These are phyloP conservation scores for Penicillium occitanis DNA, from an alignment of 2,329 filamentous ascomycete species.

Conservation along the genomic window DNA sequence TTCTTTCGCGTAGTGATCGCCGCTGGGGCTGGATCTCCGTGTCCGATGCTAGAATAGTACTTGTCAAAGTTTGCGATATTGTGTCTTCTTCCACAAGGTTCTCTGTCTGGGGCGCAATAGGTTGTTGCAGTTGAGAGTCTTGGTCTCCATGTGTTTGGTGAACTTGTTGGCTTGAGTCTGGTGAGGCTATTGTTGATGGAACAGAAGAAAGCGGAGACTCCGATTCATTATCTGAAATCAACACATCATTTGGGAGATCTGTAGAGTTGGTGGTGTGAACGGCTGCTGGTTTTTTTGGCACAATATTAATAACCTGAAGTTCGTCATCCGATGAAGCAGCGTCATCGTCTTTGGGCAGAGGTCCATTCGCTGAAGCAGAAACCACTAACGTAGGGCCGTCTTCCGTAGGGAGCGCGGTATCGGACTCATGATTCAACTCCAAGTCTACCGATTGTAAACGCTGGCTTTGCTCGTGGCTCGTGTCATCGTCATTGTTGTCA, in stretches of 20 bases:
- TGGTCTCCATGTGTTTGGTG: slow-evolving; percentile 13
- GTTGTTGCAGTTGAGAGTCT: neutral
- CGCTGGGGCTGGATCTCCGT: slow-evolving; percentile 32
- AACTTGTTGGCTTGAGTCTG: slow-evolving; percentile 24
- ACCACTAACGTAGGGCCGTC: neutral
- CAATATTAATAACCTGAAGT: slow-evolving; percentile 32
- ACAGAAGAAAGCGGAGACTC: slow-evolving; percentile 41
- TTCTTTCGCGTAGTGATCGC: slow-evolving; percentile 45
- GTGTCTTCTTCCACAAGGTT: neutral
- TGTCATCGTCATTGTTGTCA: neutral
- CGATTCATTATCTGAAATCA: slow-evolving; percentile 23
- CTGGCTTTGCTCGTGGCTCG: neutral
- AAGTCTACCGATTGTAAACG: neutral
- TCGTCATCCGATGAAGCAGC: slow-evolving; percentile 39
- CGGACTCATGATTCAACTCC: neutral
- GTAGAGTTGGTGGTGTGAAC: slow-evolving; percentile 17
- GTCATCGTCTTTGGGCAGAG: neutral
- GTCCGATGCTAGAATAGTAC: slow-evolving; percentile 27
- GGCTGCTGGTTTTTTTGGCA: slow-evolving; percentile 23
- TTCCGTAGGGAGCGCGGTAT: neutral
- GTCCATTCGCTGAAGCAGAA: neutral
- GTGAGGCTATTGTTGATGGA: slow-evolving; percentile 27
- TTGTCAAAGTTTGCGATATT: slow-evolving; percentile 20
- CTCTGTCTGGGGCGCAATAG: neutral
- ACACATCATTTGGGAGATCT: slow-evolving; percentile 16